Conservation (phyloP, 768 basidiomycete species). For the Leucocoprinus sp. region DNA sequence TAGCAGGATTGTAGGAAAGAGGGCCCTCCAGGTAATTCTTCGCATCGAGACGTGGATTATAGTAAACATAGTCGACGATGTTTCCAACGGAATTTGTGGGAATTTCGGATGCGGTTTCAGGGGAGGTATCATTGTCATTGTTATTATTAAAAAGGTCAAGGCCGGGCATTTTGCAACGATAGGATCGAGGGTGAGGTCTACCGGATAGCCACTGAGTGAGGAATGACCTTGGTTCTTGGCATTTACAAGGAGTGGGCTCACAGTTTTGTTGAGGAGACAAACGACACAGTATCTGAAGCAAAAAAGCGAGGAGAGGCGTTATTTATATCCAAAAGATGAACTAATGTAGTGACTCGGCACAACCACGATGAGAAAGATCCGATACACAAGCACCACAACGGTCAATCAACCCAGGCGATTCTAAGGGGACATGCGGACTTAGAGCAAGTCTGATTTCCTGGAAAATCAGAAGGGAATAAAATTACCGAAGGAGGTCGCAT, state of each 20-base stretch:
- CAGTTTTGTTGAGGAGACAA: neutral
- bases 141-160: constrained; percentile 7
- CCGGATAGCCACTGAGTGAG: no score
- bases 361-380: neutral
- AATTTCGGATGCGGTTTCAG: neutral
- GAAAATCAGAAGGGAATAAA: neutral
- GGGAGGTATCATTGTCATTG: neutral
- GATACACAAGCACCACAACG: neutral
- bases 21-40: constrained; percentile 60
- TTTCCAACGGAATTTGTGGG: neutral
- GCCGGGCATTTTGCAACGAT: constrained; percentile 7
- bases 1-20: constrained; percentile 54
- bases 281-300: neutral
- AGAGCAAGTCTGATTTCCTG: constrained; percentile 1
- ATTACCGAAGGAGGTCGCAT: neutral
- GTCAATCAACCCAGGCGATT: no score
- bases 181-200: neutral
- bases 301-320: neutral
- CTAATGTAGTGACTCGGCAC: neutral
- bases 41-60: constrained; percentile 60
- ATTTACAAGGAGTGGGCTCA: no score
- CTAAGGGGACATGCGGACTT: constrained; percentile 1
- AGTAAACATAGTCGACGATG: constrained; percentile 29
- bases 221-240: no score
- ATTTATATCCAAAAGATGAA: neutral